A percentile compares a stretch with the other conserved stretches of the same genome.
These are phyloP conservation scores for Golubevia pallescens DNA, from an alignment of 1,284 basidiomycete species.

Conservation along the genomic window DNA sequence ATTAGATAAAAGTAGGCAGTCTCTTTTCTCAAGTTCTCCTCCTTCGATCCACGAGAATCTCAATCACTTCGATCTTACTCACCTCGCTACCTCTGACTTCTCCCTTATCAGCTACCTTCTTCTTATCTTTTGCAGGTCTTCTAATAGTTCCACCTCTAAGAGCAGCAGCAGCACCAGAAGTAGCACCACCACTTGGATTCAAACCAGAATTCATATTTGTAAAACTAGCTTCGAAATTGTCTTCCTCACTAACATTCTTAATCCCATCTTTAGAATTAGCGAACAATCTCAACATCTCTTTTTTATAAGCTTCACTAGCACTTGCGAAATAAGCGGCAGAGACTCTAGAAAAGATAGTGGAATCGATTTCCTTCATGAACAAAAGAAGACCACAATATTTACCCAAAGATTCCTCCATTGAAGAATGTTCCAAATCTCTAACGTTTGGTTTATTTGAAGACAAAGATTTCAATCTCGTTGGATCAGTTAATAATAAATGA, in stretches of 20 bases:
- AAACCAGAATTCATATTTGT: conserved; percentile 8
- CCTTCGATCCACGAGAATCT: no score
- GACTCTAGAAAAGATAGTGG: conserved; percentile 41
- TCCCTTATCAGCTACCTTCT: conserved; percentile 12
- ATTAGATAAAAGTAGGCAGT: no score
- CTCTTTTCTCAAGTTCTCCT: no score
- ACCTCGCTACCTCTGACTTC: conserved; percentile 16
- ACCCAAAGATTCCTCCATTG: conserved; percentile 79
- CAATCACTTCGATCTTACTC: background rate
- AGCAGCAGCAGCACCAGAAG: conserved; percentile 8
- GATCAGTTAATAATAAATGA: conserved; percentile 31
- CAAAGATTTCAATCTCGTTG: conserved; percentile 21
- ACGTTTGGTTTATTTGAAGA: conserved; percentile 36
- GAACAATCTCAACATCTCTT: conserved; percentile 47
- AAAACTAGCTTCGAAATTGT: conserved; percentile 29
- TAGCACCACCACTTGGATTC: conserved; percentile 10
- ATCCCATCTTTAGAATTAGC: conserved; percentile 27
- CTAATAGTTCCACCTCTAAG: conserved; percentile 37
- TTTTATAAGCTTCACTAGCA: conserved; percentile 38
- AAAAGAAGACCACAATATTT: conserved; percentile 87
- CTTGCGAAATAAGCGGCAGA: conserved; percentile 43
- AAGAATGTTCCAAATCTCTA: conserved; percentile 25
- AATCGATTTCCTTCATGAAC: conserved; percentile 92
- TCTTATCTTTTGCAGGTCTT: conserved; percentile 19
- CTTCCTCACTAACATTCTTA: conserved; percentile 35